These are phyloP conservation scores for Sarcomyxa edulis DNA, from an alignment of 768 basidiomycete genomes.

Conservation along the genomic window DNA sequence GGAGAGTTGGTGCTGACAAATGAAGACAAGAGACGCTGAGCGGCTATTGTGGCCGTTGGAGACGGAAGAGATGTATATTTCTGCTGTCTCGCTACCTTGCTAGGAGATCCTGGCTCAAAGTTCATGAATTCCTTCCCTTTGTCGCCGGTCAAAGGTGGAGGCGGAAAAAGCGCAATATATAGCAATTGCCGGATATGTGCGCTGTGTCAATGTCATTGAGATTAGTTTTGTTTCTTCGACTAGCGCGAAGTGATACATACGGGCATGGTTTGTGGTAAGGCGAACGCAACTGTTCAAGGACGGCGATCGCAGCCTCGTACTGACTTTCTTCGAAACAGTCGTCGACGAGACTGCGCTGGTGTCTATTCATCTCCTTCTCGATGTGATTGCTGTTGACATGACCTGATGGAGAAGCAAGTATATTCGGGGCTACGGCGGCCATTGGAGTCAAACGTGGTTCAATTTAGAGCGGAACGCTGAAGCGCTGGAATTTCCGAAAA, in stretches of 20 bases:
- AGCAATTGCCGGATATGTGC: slow-evolving; percentile 63
- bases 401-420: no score
- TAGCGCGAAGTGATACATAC: slow-evolving; percentile 32
- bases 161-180: slow-evolving; percentile 65
- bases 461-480: no score
- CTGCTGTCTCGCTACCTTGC: slow-evolving; percentile 38
- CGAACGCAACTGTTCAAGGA: slow-evolving; percentile 59
- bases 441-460: no score
- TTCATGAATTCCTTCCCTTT: slow-evolving; percentile 18
- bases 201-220: slow-evolving; percentile 24
- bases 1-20: slow-evolving; percentile 55
- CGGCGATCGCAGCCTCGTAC: slow-evolving; percentile 60
- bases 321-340: slow-evolving; percentile 75
- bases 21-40: slow-evolving; percentile 49
- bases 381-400: no score
- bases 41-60: slow-evolving; percentile 39
- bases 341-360: slow-evolving; percentile 58
- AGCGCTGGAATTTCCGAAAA: no score
- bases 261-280: slow-evolving; percentile 47
- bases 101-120: slow-evolving; percentile 36
- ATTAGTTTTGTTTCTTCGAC: slow-evolving; percentile 1
- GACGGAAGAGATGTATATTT: slow-evolving; percentile 34
- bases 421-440: no score
- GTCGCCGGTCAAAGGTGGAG: slow-evolving; percentile 20
- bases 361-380: slow-evolving; percentile 39